phyloP scores from a whole-genome alignment of 2,329 filamentous ascomycete species.

The Colletotrichum orchidophilum region DNA sequence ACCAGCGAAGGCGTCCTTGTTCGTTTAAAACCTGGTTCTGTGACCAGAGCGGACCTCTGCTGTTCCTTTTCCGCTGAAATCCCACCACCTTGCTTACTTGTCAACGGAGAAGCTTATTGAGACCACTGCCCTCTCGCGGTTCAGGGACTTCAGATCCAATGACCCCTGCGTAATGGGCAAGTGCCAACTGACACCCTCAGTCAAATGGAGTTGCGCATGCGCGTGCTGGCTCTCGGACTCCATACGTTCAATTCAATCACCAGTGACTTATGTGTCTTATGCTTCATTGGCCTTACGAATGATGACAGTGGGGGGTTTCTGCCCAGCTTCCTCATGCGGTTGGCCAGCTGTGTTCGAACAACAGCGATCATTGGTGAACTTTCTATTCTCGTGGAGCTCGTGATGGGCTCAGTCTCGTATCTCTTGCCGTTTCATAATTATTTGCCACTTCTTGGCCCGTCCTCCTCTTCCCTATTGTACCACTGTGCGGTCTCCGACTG shows the following conservation, averaged over 20 bases:
- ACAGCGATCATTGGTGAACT: background rate
- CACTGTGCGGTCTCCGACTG: background rate
- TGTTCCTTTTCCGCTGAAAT: background rate
- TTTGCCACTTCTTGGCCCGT: background rate
- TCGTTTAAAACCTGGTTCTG: background rate
- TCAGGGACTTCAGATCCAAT: background rate
- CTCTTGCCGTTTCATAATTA: background rate
- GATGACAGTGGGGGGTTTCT: background rate
- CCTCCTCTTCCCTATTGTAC: background rate
- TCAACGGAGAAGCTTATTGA: background rate
- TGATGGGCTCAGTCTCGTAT: background rate
- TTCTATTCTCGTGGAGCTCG: background rate
- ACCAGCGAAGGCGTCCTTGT: background rate
- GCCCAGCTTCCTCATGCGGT: background rate
- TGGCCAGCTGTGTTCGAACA: background rate
- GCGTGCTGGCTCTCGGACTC: background rate
- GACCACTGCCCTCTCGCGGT: background rate
- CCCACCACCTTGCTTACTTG: background rate
- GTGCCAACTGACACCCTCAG: background rate
- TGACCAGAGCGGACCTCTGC: background rate
- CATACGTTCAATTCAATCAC: background rate
- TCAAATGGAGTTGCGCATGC: background rate
- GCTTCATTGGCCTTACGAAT: too few relatives aligned
- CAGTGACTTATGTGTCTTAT: background rate
- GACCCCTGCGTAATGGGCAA: too few relatives aligned